Conservation (phyloP, 2,329 filamentous ascomycete species). For the Cladosporium cucumerinum region DNA sequence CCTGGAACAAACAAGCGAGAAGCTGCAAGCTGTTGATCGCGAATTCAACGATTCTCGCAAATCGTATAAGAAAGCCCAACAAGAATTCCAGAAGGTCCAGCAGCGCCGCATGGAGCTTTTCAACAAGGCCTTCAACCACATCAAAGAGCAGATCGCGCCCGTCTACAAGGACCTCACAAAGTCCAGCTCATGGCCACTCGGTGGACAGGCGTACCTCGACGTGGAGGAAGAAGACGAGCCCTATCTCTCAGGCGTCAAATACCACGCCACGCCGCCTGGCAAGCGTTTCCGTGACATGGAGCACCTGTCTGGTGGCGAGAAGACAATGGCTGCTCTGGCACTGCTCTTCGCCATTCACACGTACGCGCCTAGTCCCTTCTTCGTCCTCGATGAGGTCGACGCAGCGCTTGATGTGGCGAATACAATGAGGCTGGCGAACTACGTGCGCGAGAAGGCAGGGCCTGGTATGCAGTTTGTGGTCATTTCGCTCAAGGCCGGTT, state of each 20-base stretch:
- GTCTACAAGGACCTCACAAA: slow-evolving; percentile 96
- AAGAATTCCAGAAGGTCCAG: slow-evolving; percentile 80
- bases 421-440: slow-evolving; percentile 92
- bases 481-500: slow-evolving; percentile 88
- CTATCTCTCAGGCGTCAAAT: slow-evolving; percentile 93
- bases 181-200: slow-evolving; percentile 86
- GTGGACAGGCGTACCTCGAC: slow-evolving; percentile 82
- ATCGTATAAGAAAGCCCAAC: slow-evolving; percentile 69
- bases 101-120: slow-evolving; percentile 83
- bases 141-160: slow-evolving; percentile 86
- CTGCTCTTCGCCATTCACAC: slow-evolving; percentile 94
- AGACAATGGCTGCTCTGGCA: slow-evolving; percentile 97
- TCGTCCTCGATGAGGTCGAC: slow-evolving; percentile 96
- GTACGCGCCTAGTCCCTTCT: slow-evolving; percentile 94
- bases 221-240: slow-evolving; percentile 96
- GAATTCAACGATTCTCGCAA: slow-evolving; percentile 84
- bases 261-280: slow-evolving; percentile 96
- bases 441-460: slow-evolving; percentile 88
- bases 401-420: slow-evolving; percentile 98
- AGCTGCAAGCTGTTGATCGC: slow-evolving; percentile 78
- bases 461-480: slow-evolving; percentile 99
- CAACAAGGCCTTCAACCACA: slow-evolving; percentile 92
- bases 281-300: slow-evolving; percentile 99
- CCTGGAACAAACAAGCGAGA: slow-evolving; percentile 77
- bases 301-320: slow-evolving; percentile 93